Evolutionary conservation across 345 rosid genomes (phyloP).

Genomic region (Schrenkiella parvula): DNA sequence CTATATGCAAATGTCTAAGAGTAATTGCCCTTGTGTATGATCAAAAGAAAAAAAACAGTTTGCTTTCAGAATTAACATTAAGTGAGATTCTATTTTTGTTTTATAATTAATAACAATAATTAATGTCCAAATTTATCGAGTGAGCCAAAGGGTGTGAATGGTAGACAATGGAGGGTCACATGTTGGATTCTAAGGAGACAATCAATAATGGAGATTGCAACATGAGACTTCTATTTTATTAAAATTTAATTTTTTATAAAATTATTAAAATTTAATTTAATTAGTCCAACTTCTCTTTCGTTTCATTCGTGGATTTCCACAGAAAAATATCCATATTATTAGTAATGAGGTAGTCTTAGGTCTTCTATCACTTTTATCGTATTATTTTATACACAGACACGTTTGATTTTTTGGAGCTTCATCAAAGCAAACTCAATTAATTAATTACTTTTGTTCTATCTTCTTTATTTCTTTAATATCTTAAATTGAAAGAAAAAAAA

Average conservation of each 20-base stretch:
- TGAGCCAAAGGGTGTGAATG: slow-evolving; percentile 23
- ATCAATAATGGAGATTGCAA: slow-evolving; percentile 48
- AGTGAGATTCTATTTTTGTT: not conserved
- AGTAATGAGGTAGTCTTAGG: slow-evolving; percentile 31
- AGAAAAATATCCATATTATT: slow-evolving; percentile 2
- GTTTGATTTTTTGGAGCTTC: slow-evolving; percentile 18
- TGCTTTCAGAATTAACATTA: not conserved
- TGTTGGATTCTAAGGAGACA: slow-evolving; percentile 64
- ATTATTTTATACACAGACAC: slow-evolving; percentile 18
- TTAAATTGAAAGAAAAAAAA: not conserved
- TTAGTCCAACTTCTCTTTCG: slow-evolving; percentile 6
- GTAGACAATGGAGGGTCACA: slow-evolving; percentile 47
- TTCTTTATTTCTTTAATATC: not conserved
- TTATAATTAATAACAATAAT: too few species aligned
- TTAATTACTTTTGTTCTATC: not conserved
- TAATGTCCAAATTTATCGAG: slow-evolving; percentile 6
- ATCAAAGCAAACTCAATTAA: slow-evolving; percentile 19
- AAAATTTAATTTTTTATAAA: not conserved
- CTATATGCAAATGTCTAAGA: not conserved
- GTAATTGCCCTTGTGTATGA: not conserved
- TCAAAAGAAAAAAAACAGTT: not conserved
- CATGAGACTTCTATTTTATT: slow-evolving; percentile 23
- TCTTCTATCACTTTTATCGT: slow-evolving; percentile 17
- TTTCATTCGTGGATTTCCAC: slow-evolving; percentile 18
- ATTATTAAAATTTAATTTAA: not conserved